Base-by-base conservation (phyloP, 176 grass and related monocot genomes). In the Eremochloa ophiuroides region DNA sequence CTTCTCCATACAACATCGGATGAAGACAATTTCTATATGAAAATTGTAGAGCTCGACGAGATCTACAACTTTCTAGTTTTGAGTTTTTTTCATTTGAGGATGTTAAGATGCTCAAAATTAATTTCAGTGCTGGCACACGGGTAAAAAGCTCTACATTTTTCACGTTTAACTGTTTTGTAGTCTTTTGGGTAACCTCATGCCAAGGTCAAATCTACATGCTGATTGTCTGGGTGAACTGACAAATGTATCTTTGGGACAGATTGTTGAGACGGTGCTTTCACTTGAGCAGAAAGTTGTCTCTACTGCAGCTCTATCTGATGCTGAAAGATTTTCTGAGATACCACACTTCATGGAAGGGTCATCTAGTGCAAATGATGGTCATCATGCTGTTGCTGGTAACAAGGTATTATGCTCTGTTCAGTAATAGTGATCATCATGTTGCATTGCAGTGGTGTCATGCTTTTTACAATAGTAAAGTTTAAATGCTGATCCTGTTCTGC, bases 321-420 rank as follows among this genome's bases (percentile, higher is more conserved):
- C 76, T 42, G 95, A 95, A 87, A 91, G 88, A 67, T 98, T 93
- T 88, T 95, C 86, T 90, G 90, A 88, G 79, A 95, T 98, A 66
- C 84, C 86, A 67, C 86, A 87, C 63, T 76, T 27, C 79, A 82
- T 78, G 85, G 70, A 84, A 77, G 82, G 47, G 43, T 43, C 64
- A 42, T 85, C 48, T 20, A 66, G 59, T 66, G 47, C 74, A 60
- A 84, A 76, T 48, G 37, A 4, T 69, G 67, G 68, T 75, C 76
- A 73, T 77, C 55, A 88, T 84, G 18, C 60, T 81, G 76, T 74
- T 77, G 8, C 76, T 59, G 90, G 92, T 64, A 43, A 51, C 76
- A 98, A 98, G 92, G 95, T 98, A 79, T 82, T 73, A 23, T 80
- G 40, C 2, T 48, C 31, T 85, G 41, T 60, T 11, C 46, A 63